Conservation (phyloP, 176 grass and related monocot genomes). For the Eleusine indica region DNA sequence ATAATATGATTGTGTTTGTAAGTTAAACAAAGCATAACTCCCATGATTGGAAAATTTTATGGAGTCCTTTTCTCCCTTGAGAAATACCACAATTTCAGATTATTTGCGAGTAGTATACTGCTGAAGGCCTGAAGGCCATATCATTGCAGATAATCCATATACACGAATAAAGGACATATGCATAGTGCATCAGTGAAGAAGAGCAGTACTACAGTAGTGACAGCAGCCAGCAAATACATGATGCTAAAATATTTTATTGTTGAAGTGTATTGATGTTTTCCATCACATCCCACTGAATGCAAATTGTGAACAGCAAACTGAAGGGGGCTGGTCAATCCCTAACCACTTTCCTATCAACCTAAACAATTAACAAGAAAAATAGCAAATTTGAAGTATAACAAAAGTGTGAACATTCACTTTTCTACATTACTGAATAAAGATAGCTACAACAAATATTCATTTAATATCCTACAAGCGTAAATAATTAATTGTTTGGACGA, state of each 20-base stretch:
- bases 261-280: background rate
- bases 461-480: constrained; percentile 15
- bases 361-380: background rate
- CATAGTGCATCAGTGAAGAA: background rate
- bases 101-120: background rate
- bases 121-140: background rate
- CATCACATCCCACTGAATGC: background rate
- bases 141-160: background rate
- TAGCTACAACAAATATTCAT: constrained; percentile 29
- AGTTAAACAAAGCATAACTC: background rate
- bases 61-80: background rate
- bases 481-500: background rate
- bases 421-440: background rate
- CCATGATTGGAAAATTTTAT: background rate
- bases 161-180: background rate
- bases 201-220: background rate
- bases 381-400: background rate
- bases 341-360: background rate
- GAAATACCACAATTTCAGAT: constrained; percentile 1
- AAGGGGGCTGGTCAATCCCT: background rate
- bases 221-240: background rate
- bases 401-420: constrained; percentile 13
- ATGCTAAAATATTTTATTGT: background rate
- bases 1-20: background rate
- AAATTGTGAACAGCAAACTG: background rate